These are phyloP conservation scores for Hypomyces perniciosus DNA, from an alignment of 2,329 filamentous ascomycete genomes.

Conservation along the genomic window DNA sequence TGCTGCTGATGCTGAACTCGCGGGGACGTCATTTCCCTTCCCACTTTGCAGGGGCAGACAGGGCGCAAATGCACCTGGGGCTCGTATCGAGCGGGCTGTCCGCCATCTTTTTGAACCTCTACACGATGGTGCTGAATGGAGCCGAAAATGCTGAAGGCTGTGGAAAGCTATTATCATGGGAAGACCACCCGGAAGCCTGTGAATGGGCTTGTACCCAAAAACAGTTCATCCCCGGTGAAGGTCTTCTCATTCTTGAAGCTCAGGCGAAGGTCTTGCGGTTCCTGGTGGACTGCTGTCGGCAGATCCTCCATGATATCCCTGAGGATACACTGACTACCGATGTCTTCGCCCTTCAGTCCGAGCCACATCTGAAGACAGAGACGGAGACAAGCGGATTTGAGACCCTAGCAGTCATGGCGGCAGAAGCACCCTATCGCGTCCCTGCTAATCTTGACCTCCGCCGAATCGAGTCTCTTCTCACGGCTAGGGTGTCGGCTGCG, in stretches of 20 bases:
- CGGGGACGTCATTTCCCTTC: conserved; percentile 42
- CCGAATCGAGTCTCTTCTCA: conserved; percentile 38
- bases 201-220: conserved; percentile 28
- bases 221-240: conserved; percentile 39
- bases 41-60: conserved; percentile 43
- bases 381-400: conserved; percentile 27
- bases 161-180: conserved; percentile 29
- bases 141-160: conserved; percentile 25
- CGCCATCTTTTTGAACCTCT: conserved; percentile 23
- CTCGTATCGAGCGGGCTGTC: conserved; percentile 18
- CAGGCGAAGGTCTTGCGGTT: conserved; percentile 44
- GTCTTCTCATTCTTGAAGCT: conserved; percentile 43
- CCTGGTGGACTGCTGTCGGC: conserved; percentile 40
- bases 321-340: conserved; percentile 21
- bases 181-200: conserved; percentile 31
- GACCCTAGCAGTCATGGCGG: conserved; percentile 34
- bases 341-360: conserved; percentile 29
- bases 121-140: conserved; percentile 31
- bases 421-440: conserved; percentile 47
- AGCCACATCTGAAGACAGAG: conserved; percentile 29
- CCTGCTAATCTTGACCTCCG: conserved; percentile 41
- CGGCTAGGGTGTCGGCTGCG: conserved; percentile 33
- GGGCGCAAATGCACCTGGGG: conserved; percentile 27
- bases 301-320: conserved; percentile 45
- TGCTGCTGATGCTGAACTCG: conserved; percentile 47